phyloP scores from a whole-genome alignment of 163 green algal genomes.

The Coccomyxa subellipsoidea region DNA sequence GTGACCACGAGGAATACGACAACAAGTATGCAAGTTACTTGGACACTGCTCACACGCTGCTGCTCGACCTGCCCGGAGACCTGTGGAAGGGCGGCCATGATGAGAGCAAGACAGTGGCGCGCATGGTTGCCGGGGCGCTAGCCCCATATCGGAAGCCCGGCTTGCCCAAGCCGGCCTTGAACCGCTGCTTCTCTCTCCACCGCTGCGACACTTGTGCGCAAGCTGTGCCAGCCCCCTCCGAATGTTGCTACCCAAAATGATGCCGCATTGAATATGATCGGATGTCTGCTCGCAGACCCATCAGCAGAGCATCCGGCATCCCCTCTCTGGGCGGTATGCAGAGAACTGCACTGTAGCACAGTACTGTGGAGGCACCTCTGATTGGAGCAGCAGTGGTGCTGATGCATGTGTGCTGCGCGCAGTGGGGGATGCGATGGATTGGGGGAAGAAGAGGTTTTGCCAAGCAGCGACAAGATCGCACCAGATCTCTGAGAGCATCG shows the following conservation, averaged over 20 bases:
- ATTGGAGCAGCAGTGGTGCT: too few species aligned
- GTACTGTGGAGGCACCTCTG: too few species aligned
- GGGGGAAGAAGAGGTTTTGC: not conserved
- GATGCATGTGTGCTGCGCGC: too few species aligned
- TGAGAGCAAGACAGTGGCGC: not conserved
- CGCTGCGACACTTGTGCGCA: not conserved
- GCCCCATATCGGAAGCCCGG: not conserved
- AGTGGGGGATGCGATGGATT: not conserved
- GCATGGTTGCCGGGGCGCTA: not conserved
- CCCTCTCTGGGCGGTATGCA: too few species aligned
- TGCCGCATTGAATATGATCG: too few species aligned
- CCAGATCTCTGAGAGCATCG: not conserved
- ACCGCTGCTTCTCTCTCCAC: not conserved
- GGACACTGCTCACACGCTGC: not conserved
- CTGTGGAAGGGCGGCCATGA: not conserved
- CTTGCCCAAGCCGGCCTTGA: too few species aligned
- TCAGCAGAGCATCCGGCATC: too few species aligned
- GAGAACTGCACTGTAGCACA: too few species aligned
- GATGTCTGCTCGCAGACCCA: too few species aligned
- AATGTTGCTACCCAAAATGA: too few species aligned
- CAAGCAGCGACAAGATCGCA: not conserved
- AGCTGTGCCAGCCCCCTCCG: not conserved
- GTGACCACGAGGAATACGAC: not conserved
- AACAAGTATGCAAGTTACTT: not conserved
- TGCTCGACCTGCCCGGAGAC: not conserved